Percentiles rank a stretch among this genome's conserved stretches.
phyloP scores from a whole-genome alignment of 139 green algal genomes.

The Micromonas pusilla region DNA sequence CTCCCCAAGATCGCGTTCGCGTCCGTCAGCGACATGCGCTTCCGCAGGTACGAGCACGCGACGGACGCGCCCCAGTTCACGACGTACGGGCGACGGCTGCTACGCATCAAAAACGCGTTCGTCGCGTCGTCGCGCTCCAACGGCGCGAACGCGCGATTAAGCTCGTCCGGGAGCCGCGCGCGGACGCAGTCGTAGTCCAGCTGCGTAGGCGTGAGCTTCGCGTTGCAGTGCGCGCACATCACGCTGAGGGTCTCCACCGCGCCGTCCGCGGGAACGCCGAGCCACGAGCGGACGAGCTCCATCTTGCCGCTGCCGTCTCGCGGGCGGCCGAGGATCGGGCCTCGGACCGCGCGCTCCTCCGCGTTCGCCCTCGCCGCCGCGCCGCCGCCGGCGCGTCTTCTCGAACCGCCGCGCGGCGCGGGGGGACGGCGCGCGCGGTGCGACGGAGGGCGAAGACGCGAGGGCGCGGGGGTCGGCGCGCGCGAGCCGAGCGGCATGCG shows the following conservation, averaged over 20 bases:
- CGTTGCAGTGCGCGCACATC: constrained; percentile 19
- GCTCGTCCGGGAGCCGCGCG: background rate
- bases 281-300: background rate
- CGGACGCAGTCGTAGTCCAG: background rate
- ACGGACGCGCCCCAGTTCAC: background rate
- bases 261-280: background rate
- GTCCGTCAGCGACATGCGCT: constrained; percentile 13
- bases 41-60: constrained; percentile 15
- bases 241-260: background rate
- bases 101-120: constrained; percentile 21
- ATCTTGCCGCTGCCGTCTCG: background rate
- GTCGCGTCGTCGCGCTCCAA: constrained; percentile 6
- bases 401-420: too few species aligned
- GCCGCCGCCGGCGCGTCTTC: too few species aligned
- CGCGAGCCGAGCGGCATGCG: too few species aligned
- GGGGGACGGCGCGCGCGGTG: too few species aligned
- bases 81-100: too few species aligned
- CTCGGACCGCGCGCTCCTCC: background rate
- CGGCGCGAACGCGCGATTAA: background rate
- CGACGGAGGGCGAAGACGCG: too few species aligned
- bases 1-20: constrained; percentile 22
- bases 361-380: too few species aligned
- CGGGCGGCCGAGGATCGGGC: too few species aligned
- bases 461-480: too few species aligned
- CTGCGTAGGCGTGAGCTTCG: background rate